Evolutionary conservation across 257 asterid species (phyloP).

Genomic region (Solanum appendiculatum): DNA sequence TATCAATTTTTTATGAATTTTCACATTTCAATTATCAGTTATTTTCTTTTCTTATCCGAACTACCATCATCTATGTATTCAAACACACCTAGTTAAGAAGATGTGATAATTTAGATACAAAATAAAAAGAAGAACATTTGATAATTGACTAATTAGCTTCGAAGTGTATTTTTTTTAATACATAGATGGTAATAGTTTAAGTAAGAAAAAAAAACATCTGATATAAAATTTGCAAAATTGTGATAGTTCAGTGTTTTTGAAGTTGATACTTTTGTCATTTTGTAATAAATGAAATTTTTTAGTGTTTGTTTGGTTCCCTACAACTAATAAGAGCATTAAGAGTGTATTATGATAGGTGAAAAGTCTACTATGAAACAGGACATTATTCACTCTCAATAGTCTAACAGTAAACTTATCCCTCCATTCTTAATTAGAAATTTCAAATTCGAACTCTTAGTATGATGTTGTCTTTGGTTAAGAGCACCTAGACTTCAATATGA

Average conservation of each 20-base stretch:
- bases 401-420: too few relatives aligned
- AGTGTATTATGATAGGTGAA: background rate
- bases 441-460: too few relatives aligned
- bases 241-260: background rate
- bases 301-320: background rate
- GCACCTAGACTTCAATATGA: too few relatives aligned
- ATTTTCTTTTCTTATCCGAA: background rate
- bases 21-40: background rate
- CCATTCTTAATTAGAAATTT: too few relatives aligned
- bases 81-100: background rate
- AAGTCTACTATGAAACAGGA: background rate
- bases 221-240: background rate
- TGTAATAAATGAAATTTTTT: background rate
- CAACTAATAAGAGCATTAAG: background rate
- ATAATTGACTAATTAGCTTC: background rate
- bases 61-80: background rate
- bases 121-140: background rate
- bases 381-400: background rate
- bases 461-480: too few relatives aligned
- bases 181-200: background rate
- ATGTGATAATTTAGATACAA: background rate
- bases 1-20: too few relatives aligned
- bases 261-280: background rate
- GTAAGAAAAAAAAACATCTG: background rate
- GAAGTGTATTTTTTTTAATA: too few relatives aligned